Conservation (phyloP, 2,329 filamentous ascomycete species). For the Xylaria hypoxylon region DNA sequence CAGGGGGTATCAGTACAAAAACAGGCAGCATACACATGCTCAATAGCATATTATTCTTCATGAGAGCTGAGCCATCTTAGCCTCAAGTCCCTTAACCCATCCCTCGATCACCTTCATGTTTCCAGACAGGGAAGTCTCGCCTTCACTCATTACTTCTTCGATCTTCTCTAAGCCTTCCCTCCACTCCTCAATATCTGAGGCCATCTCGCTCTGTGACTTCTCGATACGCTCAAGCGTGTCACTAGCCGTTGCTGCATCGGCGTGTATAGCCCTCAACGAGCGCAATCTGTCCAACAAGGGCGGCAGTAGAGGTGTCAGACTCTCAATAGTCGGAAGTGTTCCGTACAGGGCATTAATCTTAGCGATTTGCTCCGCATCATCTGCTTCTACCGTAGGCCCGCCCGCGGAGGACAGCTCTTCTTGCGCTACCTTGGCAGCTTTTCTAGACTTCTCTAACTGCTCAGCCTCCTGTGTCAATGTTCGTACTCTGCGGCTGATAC, state of each 20-base stretch:
- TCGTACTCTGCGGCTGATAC: constrained; percentile 75
- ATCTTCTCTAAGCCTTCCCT: constrained; percentile 82
- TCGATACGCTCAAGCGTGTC: constrained; percentile 83
- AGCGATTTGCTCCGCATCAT: constrained; percentile 77
- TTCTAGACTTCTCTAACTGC: constrained; percentile 73
- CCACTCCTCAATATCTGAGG: constrained; percentile 87
- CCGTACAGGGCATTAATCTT: constrained; percentile 95
- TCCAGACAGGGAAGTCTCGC: constrained; percentile 75
- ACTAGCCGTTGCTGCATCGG: constrained; percentile 84
- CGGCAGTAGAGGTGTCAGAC: constrained; percentile 84
- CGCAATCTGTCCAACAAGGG: constrained; percentile 86
- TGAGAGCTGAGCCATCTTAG: constrained; percentile 73
- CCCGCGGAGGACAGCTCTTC: constrained; percentile 66
- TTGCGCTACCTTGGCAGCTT: constrained; percentile 70
- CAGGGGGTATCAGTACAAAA: constrained; percentile 54
- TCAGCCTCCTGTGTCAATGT: constrained; percentile 79
- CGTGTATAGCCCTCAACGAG: constrained; percentile 85
- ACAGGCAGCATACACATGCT: constrained; percentile 37
- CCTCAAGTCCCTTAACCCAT: constrained; percentile 90
- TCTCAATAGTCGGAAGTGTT: constrained; percentile 88
- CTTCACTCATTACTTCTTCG: constrained; percentile 77
- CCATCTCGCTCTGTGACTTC: constrained; percentile 83
- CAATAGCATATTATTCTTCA: constrained; percentile 43
- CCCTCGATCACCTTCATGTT: constrained; percentile 89
- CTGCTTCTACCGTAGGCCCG: constrained; percentile 55